Evolutionary conservation across 164 flowering plant genomes (phyloP), one percentile per base, ranked within the genome.

Genomic region (Piper betle): DNA sequence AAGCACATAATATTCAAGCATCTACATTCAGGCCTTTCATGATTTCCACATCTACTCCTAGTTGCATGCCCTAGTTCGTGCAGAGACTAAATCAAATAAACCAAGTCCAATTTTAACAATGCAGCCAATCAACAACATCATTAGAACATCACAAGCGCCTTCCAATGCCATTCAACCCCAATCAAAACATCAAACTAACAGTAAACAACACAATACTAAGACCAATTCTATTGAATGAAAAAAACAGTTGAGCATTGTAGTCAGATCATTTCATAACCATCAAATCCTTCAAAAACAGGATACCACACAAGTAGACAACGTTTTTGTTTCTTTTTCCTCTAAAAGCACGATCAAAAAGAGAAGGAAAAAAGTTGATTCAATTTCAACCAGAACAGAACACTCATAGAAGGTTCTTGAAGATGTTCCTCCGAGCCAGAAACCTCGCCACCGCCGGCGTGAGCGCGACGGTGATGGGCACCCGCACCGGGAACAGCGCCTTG

Each of bases 401-500:
- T 81, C 84, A 82, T 71, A 77, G 75, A 68, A 62, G 52, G 64
- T 53, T 77, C 68, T 81, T 84, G 52, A 84, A 67, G 60, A 86
- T 68, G 59, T 57, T 73, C 48, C 84, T 54, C 71, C 81, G 69
- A 2, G 84, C 89, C 68, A 91, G 67, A 69, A 94, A 85, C 79
- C 88, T 79, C 2, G 91, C 82, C 4, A 94, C 41, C 15, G 93
- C 87, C 0, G 97, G 99, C 6, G 97, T 94, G 38, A 94, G 78
- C 10, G 87, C 93, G 2, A 94, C 55, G 1, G 99, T 91, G 43
- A 94, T 83, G 19, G 97, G 99, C 58, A 85, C 90, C 68, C 99
- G 65, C 39, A 94, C 57, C 0, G 97, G 99, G 60, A 94, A 83
- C 60, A 94, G 68, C 15, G 95, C 97, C 75, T 94, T 91, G 64